A percentile compares a stretch with the other conserved stretches of the same genome.
Conservation (phyloP, 441 rosid species). For the Daphne laureola region DNA sequence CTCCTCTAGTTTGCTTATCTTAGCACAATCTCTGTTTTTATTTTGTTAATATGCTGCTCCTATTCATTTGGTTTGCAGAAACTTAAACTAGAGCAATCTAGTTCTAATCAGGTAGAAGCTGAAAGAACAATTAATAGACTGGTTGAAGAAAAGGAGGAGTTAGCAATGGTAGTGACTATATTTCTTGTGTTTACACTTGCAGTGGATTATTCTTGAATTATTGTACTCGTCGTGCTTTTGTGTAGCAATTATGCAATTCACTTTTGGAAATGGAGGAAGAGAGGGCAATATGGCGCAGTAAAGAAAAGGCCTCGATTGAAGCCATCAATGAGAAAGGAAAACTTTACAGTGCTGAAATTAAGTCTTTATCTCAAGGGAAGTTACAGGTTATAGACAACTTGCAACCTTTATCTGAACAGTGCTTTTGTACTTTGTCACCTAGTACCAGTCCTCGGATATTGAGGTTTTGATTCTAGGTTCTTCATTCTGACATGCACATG, state of each 20-base stretch:
- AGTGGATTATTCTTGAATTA: slow-evolving; percentile 9
- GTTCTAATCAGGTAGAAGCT: slow-evolving; percentile 40
- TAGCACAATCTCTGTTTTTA: background rate
- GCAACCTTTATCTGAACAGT: slow-evolving; percentile 1
- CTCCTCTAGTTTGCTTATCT: slow-evolving; percentile 10
- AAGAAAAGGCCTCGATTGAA: slow-evolving; percentile 58
- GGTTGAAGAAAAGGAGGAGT: slow-evolving; percentile 82
- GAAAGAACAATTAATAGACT: slow-evolving; percentile 41
- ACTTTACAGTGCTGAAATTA: slow-evolving; percentile 30
- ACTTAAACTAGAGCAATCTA: slow-evolving; percentile 55
- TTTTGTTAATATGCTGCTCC: slow-evolving; percentile 1
- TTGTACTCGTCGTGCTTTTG: slow-evolving; percentile 11
- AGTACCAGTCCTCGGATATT: no score
- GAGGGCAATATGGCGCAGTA: slow-evolving; percentile 73
- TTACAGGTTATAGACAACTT: slow-evolving; percentile 42
- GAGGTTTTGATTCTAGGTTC: no score
- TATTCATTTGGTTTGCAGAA: slow-evolving; percentile 30
- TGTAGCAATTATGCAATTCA: slow-evolving; percentile 76
- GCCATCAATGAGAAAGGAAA: slow-evolving; percentile 57
- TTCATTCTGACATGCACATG: no score
- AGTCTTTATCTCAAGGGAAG: slow-evolving; percentile 38
- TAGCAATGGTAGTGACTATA: slow-evolving; percentile 60
- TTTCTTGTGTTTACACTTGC: background rate
- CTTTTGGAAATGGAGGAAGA: slow-evolving; percentile 93
- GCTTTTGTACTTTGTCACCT: background rate